Base-by-base conservation (phyloP, 1,284 basidiomycete genomes). In the Pseudozyma sp. region DNA sequence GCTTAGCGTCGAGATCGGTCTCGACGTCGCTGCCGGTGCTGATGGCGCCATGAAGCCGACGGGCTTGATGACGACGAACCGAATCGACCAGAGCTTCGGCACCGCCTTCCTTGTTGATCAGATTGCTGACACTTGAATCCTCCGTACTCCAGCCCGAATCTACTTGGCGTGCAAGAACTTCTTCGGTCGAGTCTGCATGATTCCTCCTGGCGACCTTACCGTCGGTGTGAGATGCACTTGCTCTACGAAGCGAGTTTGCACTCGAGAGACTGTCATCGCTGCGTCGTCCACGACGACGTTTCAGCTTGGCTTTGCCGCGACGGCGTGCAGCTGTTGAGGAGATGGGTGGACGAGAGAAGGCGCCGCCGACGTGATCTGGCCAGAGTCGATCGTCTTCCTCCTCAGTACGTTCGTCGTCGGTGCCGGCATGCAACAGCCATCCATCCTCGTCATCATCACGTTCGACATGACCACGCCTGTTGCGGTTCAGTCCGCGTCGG, bases 281-380 rank as follows among this genome's bases (percentile, higher is more conserved):
- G 25, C 51, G 52, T 45, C 66, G 62, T 9, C 51, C 55, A 14
- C 72, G 67, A 19, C 63, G 72, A 18, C 72, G 67, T 39, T 75
- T 70, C 39, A 60, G 13, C 0, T 39, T 45, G 2, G 56, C 56
- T 47, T 74, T 70, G 44, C 62, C 58, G 25, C 66, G 61, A 25
- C 49, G 40, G 21, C 63, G 67, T 50, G 47, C 19, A 13, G 59
- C 43, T 19, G 16, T 59, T 45, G 16, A 47, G 12, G 52, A 36
- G 0, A 58, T 31, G 14, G 50, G 53, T n/a, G 68, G 76, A 16
- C 78, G 72, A 34, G 70, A 71, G 52, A 66, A 78, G 19, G 78
- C 79, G 13, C 78, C 79, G 9, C 70, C 79, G 16, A 78, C 76
- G 42, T 58, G 66, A 13, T 79, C 73, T 10, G 73, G 73, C 73